Conservation (phyloP, 345 rosid genomes). For the Lepidium africanum region DNA sequence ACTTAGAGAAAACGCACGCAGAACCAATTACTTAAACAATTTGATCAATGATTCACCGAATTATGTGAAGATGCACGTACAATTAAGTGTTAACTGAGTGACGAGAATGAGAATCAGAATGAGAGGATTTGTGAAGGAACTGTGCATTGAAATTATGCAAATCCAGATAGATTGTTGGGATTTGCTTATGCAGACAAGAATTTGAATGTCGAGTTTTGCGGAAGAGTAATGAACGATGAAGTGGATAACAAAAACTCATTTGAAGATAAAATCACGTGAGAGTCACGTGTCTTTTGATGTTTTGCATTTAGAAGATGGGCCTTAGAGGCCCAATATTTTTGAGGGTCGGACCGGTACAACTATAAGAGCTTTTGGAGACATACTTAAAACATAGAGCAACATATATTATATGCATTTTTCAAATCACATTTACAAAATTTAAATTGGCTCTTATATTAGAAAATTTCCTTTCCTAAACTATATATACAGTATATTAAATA, state of each 20-base stretch:
- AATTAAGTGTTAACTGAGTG: neutral
- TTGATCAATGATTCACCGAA: neutral
- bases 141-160: neutral
- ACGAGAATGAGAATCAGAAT: neutral
- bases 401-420: too few species aligned
- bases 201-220: constrained; percentile 13
- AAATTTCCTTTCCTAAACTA: too few species aligned
- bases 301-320: neutral
- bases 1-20: neutral
- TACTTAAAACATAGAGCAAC: too few species aligned
- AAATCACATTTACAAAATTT: too few species aligned
- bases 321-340: neutral
- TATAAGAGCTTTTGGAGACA: too few species aligned
- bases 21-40: too few species aligned
- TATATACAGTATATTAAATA: too few species aligned
- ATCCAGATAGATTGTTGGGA: neutral
- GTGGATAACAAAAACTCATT: neutral
- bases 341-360: neutral
- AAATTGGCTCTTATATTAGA: too few species aligned
- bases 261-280: constrained; percentile 24
- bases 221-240: neutral
- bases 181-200: neutral
- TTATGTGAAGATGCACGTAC: neutral
- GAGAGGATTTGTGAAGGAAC: neutral
- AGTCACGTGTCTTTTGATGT: neutral